phyloP scores from a whole-genome alignment of 2,329 filamentous ascomycete genomes.

The Dissoconium aciculare region DNA sequence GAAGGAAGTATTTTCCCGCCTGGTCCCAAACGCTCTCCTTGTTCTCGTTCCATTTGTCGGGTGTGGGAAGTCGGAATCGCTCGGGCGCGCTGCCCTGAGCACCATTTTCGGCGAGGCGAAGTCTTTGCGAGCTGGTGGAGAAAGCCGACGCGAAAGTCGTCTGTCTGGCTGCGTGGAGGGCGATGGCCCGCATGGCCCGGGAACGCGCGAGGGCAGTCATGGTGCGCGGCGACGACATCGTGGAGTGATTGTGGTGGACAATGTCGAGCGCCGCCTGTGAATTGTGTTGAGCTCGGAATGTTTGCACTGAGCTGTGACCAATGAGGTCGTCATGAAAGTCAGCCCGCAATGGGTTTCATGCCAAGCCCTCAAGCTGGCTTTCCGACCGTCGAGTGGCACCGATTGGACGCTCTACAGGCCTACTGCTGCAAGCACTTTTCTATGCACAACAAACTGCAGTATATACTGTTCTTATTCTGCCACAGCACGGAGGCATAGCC shows the following conservation, averaged over 20 bases:
- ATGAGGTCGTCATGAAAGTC: slow-evolving; percentile 1
- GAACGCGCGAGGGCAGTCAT: slow-evolving; percentile 34
- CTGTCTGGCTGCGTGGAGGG: slow-evolving; percentile 25
- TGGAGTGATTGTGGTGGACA: slow-evolving; percentile 8
- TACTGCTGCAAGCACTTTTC: no score
- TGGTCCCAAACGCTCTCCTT: slow-evolving; percentile 65
- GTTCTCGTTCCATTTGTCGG: slow-evolving; percentile 65
- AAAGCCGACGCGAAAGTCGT: slow-evolving; percentile 40
- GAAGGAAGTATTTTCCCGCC: slow-evolving; percentile 82
- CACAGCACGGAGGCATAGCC: no score
- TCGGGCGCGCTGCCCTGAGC: slow-evolving; percentile 64
- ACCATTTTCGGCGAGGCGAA: slow-evolving; percentile 26
- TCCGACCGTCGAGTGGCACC: no score
- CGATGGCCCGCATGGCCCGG: slow-evolving; percentile 27
- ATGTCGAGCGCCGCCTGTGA: not conserved
- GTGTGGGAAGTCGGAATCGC: slow-evolving; percentile 63
- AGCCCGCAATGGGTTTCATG: no score
- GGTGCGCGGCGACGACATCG: slow-evolving; percentile 35
- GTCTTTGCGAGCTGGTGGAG: slow-evolving; percentile 46
- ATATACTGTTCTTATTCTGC: no score
- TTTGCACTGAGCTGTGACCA: slow-evolving; percentile 1
- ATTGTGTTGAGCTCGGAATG: not conserved
- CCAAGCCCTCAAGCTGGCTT: no score
- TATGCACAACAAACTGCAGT: no score
- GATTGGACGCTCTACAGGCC: no score